These are phyloP conservation scores for Pseudopyricularia cyperi DNA, from an alignment of 2,329 filamentous ascomycete genomes.

Conservation along the genomic window DNA sequence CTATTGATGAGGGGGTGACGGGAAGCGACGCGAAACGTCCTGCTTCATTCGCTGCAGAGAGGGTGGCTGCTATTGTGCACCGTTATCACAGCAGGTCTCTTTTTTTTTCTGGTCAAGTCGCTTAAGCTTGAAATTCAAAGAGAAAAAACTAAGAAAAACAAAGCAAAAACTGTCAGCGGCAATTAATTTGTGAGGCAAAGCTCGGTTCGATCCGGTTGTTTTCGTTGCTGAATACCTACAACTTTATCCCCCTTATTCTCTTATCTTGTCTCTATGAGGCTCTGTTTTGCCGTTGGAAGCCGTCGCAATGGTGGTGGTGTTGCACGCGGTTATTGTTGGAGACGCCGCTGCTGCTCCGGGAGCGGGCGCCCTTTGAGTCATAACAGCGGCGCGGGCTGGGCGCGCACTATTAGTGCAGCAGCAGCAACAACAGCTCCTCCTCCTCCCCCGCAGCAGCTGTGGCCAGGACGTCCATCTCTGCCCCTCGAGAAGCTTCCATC, in stretches of 20 bases:
- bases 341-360: neutral
- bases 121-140: no score
- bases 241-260: neutral
- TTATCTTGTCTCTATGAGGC: neutral
- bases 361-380: conserved; percentile 2
- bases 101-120: neutral
- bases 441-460: neutral
- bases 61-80: no score
- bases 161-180: no score
- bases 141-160: no score
- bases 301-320: neutral
- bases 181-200: neutral
- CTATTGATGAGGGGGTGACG: no score
- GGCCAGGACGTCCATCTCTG: neutral
- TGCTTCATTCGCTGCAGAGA: no score
- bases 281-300: neutral
- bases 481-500: conserved; percentile 1
- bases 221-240: no score
- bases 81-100: no score
- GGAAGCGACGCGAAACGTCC: no score
- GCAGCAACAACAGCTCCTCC: no score
- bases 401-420: neutral
- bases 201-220: no score
- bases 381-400: neutral
- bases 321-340: no score